Evolutionary conservation across 2,329 filamentous ascomycete genomes (phyloP).

Genomic region (Monilinia laxa): DNA sequence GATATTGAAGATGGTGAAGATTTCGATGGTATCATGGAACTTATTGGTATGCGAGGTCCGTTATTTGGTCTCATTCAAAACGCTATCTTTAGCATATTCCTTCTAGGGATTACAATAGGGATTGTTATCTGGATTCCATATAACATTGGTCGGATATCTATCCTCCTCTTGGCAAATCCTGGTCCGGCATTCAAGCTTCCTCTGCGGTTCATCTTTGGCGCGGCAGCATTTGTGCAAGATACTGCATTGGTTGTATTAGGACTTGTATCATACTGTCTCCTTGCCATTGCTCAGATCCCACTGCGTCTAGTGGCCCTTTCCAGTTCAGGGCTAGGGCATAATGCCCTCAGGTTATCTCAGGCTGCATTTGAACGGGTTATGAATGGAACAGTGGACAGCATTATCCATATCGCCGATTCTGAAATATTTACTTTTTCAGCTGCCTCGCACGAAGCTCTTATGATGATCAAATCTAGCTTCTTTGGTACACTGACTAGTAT

Average conservation of each 20-base stretch:
- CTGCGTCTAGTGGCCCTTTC: conserved; percentile 25
- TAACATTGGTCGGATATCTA: conserved; percentile 79
- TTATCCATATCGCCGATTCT: conserved; percentile 47
- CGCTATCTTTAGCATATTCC: conserved; percentile 85
- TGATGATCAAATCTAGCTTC: conserved; percentile 57
- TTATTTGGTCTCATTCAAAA: conserved; percentile 90
- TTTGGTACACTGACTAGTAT: conserved; percentile 44
- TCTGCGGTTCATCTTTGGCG: conserved; percentile 67
- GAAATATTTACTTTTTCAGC: conserved; percentile 77
- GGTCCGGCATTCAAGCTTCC: conserved; percentile 67
- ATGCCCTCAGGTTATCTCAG: conserved; percentile 33
- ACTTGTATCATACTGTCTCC: conserved; percentile 45
- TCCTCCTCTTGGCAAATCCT: conserved; percentile 79
- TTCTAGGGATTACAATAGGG: conserved; percentile 84
- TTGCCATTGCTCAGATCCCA: conserved; percentile 30
- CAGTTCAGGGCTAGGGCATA: conserved; percentile 18
- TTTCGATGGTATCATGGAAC: conserved; percentile 91
- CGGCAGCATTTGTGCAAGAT: conserved; percentile 80
- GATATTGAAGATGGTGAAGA: conserved; percentile 87
- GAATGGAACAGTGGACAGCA: conserved; percentile 50
- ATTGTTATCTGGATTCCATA: conserved; percentile 89
- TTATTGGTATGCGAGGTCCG: conserved; percentile 94
- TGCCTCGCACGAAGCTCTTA: conserved; percentile 69
- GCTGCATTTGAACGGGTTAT: conserved; percentile 45
- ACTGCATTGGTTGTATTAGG: conserved; percentile 64